A percentile compares a stretch with the other conserved stretches of the same genome.
Evolutionary conservation across 1,284 basidiomycete species (phyloP).

Genomic region (Phellinidium pouzarii): DNA sequence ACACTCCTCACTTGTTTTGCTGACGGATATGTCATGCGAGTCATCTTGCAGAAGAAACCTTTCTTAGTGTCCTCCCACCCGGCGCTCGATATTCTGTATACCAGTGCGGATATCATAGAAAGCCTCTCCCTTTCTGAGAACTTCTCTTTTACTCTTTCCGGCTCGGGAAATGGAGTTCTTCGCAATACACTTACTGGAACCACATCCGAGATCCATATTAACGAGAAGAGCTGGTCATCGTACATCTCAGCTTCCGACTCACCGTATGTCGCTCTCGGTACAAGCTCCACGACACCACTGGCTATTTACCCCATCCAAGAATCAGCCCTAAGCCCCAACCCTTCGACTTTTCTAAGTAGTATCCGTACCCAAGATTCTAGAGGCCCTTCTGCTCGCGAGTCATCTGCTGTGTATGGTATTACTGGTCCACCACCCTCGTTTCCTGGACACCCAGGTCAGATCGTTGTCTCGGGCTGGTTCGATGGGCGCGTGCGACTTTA

Average conservation of each 20-base stretch:
- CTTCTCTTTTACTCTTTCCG: conserved; percentile 49
- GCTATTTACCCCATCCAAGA: conserved; percentile 46
- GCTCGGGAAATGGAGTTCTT: conserved; percentile 44
- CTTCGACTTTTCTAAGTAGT: conserved; percentile 43
- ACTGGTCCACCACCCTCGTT: conserved; percentile 49
- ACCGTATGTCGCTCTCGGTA: conserved; percentile 63
- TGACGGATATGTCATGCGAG: conserved; percentile 49
- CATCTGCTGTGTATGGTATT: conserved; percentile 51
- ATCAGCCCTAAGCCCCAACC: conserved; percentile 36
- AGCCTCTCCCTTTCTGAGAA: conserved; percentile 42
- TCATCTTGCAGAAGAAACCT: conserved; percentile 32
- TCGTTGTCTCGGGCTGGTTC: conserved; percentile 74
- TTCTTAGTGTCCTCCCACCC: conserved; percentile 22
- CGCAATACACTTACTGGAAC: conserved; percentile 24
- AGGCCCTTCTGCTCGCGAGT: conserved; percentile 33
- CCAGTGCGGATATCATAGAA: conserved; percentile 43
- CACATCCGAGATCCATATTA: conserved; percentile 36
- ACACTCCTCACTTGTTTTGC: conserved; percentile 55
- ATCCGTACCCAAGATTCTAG: conserved; percentile 18
- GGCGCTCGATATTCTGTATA: conserved; percentile 22
- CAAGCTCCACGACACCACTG: conserved; percentile 52
- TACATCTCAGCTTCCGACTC: conserved; percentile 45
- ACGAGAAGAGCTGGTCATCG: conserved; percentile 52
- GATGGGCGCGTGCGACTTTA: conserved; percentile 64
- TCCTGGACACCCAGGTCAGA: conserved; percentile 60